Evolutionary conservation across 2,329 filamentous ascomycete species (phyloP), one percentile per base, ranked within the genome.

Genomic region (Colletotrichum tabaci): DNA sequence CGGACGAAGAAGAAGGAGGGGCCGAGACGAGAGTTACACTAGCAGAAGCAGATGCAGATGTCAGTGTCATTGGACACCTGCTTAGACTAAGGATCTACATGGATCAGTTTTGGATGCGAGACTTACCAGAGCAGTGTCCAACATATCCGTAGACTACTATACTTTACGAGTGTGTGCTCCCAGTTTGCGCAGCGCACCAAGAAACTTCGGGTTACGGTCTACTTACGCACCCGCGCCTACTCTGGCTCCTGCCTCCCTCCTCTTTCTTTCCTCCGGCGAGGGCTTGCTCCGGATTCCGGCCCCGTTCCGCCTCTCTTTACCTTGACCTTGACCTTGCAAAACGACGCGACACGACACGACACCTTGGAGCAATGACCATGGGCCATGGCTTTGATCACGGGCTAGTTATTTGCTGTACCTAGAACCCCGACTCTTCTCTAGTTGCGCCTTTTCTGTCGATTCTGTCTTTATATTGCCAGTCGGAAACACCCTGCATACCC

Each of bases 321-420:
- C 61, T 55, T 21, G 61, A 61, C 57, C 57, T 46, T 61, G 57
- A 63, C 61, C 49, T 55, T 52, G 49, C 38, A 62, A 42, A 8
- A 52, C 2, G 26, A 35, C 52, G 3, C 18, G 52, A 35, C 30
- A 56, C 10, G 13, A 26, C 21, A 50, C 16, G 18, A 21, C 58
- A 8, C 18, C 10, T 49, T 12, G 38, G 46, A 50, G 58, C 30
- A 61, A 47, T 40, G 46, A 40, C 58, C 44, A 40, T 18, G 58
- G 30, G 30, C 16, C 44, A 13, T 16, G 30, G 35, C n/a, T 30
- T 46, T 26, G 40, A 60, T 46, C 42, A 26, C 35, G 53, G 35
- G 35, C 56, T 62, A 21, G 46, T 30, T 30, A 35, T 61, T 49
- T 62, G 30, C 30, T 35, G 30, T 35, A 35, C 30, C 30, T 38